phyloP scores from a whole-genome alignment of 805 yeast species.

The Myxozyma nipponensis region DNA sequence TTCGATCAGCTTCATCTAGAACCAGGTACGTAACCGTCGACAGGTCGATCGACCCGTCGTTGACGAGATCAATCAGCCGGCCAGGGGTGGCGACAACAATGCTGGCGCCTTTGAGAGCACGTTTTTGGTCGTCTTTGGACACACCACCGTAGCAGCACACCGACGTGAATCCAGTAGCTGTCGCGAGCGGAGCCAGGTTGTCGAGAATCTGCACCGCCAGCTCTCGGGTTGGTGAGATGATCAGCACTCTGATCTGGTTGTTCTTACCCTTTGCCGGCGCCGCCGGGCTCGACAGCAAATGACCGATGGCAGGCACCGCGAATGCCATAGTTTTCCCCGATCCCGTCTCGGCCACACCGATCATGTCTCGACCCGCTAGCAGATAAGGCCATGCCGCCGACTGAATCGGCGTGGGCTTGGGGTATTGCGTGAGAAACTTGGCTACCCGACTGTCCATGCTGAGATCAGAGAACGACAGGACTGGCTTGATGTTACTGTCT shows the following conservation, averaged over 20 bases:
- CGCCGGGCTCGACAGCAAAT: slow-evolving; percentile 45
- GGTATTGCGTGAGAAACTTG: slow-evolving; percentile 59
- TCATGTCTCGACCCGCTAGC: slow-evolving; percentile 71
- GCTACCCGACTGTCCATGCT: slow-evolving; percentile 53
- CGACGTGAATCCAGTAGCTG: slow-evolving; percentile 58
- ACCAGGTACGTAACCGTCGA: slow-evolving; percentile 70
- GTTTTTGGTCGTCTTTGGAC: slow-evolving; percentile 86
- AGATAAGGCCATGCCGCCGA: slow-evolving; percentile 92
- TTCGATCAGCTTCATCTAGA: slow-evolving; percentile 96
- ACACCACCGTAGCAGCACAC: slow-evolving; percentile 97
- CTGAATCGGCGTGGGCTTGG: slow-evolving; percentile 94
- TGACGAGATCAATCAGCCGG: slow-evolving; percentile 80
- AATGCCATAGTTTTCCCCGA: slow-evolving; percentile 97
- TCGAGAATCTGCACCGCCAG: slow-evolving; percentile 91
- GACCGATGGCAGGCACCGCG: slow-evolving; percentile 93
- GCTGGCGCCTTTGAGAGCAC: slow-evolving; percentile 56
- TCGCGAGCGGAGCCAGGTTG: slow-evolving; percentile 61
- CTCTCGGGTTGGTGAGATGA: slow-evolving; percentile 96
- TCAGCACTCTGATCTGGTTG: slow-evolving; percentile 62
- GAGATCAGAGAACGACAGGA: slow-evolving; percentile 63
- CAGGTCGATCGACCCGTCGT: slow-evolving; percentile 78
- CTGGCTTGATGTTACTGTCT: slow-evolving; percentile 54
- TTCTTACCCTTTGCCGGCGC: slow-evolving; percentile 32
- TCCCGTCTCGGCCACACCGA: slow-evolving; percentile 98
- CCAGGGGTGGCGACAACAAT: slow-evolving; percentile 99